Evolutionary conservation across 495 filamentous ascomycete genomes (phyloP).

Genomic region (Tuber umbilicatum): DNA sequence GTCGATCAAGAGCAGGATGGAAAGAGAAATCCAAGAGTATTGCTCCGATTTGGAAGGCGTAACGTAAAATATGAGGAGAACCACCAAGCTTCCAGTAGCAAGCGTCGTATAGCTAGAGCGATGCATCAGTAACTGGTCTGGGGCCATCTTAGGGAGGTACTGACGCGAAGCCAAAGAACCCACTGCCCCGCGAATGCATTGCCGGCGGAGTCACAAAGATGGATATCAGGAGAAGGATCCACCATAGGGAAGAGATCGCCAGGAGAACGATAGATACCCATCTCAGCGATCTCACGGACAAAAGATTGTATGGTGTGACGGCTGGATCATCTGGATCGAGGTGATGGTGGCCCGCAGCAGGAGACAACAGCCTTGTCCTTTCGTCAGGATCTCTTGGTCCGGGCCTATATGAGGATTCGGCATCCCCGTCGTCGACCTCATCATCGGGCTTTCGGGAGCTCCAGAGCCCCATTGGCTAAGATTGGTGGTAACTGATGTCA

Average conservation of each 20-base stretch:
- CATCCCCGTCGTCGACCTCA: slow-evolving; percentile 38
- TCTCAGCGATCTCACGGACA: slow-evolving; percentile 71
- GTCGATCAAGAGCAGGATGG: slow-evolving; percentile 68
- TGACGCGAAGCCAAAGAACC: slow-evolving; percentile 73
- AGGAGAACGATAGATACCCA: slow-evolving; percentile 68
- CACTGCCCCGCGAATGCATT: slow-evolving; percentile 76
- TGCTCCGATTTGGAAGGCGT: slow-evolving; percentile 71
- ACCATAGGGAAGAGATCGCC: slow-evolving; percentile 75
- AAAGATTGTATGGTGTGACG: slow-evolving; percentile 93
- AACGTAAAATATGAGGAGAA: slow-evolving; percentile 78
- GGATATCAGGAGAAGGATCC: slow-evolving; percentile 75
- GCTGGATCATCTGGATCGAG: slow-evolving; percentile 92
- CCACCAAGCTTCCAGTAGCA: slow-evolving; percentile 62
- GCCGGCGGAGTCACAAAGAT: slow-evolving; percentile 82
- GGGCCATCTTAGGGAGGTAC: background rate
- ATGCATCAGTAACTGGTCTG: background rate
- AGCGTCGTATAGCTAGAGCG: slow-evolving; percentile 57
- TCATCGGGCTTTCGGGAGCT: slow-evolving; percentile 49
- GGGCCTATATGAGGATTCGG: slow-evolving; percentile 19
- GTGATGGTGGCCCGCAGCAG: slow-evolving; percentile 49
- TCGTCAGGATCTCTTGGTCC: slow-evolving; percentile 54
- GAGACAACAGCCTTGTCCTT: slow-evolving; percentile 64
- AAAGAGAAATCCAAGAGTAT: slow-evolving; percentile 58
- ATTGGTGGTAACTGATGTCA: background rate
- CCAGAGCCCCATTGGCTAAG: slow-evolving; percentile 45